A percentile compares a stretch with the other conserved stretches of the same genome.
phyloP scores from a whole-genome alignment of 202 grass and related monocot species.

The Schoenoplectus triqueter region DNA sequence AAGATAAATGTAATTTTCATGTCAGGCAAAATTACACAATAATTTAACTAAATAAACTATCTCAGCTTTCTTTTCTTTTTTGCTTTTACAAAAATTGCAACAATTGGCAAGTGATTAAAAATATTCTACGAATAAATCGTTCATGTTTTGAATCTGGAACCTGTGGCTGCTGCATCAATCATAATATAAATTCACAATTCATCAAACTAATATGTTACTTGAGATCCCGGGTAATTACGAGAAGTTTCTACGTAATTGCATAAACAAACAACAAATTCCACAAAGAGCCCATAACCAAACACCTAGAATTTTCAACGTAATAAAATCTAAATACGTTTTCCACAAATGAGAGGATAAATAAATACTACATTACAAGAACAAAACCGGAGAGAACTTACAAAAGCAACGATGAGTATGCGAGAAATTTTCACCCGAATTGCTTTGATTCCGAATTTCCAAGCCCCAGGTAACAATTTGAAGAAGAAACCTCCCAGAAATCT shows the following conservation, averaged over 20 bases:
- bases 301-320: not conserved
- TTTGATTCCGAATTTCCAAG: conserved; percentile 14
- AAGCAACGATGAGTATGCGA: not conserved
- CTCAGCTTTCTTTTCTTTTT: not conserved
- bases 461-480: not conserved
- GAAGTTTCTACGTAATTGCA: not conserved
- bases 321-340: not conserved
- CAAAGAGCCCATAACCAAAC: not conserved
- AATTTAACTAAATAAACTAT: not conserved
- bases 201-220: not conserved
- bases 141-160: not conserved
- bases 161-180: not conserved
- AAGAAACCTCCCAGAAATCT: not conserved
- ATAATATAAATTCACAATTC: not conserved
- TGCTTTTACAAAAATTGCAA: not conserved
- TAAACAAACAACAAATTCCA: conserved; percentile 1
- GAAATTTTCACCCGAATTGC: not conserved
- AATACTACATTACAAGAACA: not conserved
- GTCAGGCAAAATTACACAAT: not conserved
- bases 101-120: not conserved
- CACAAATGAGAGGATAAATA: not conserved
- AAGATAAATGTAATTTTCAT: not conserved
- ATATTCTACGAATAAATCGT: not conserved
- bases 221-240: not conserved
- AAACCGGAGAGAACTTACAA: conserved; percentile 18